Evolutionary conservation across 1,139 yeast genomes (phyloP), one percentile per base, ranked within the genome.

Genomic region (Suhomyces kunorum): DNA sequence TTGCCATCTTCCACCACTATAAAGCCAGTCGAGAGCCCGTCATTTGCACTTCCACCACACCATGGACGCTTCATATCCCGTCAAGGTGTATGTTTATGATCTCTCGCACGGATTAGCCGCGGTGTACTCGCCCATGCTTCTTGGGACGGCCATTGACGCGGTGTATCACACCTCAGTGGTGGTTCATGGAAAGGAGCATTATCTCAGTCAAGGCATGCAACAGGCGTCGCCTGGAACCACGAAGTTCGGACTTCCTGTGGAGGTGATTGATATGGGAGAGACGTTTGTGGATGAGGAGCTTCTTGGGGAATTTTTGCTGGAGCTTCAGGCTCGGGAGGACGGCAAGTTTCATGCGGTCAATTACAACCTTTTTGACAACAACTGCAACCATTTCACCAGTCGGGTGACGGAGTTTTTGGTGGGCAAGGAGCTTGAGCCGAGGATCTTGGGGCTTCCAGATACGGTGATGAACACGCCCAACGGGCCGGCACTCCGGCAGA

Each of bases 101-200:
- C 68, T 83, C 14, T 78, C 87, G 4, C 64, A 58, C 26, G 76
- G 76, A 0, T 47, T 72, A 32, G 78, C 78, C 3, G 61, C 71
- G 7, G 41, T 62, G 25, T 67, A 71, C 45, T 65, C 80, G 6
- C 71, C 68, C 6, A 65, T 69, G 61, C 43, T 77, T 8, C 55
- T 77, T 5, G 82, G 81, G 0, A 56, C 63, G 8, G 52, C 60
- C 13, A 59, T 80, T 9, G 86, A 81, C 30, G 88, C 87, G 16
- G 73, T 83, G 11, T 83, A 82, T 69, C 89, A 83, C 55, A 82
- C 88, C 0, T 71, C 81, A 1, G 74, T 81, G 3, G 86, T 82
- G 9, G 70, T 77, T 11, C 70, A 73, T 48, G 74, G 69, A 11
- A 66, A 66, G 35, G 89, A 83, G 49, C 70, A 75, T 46, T 83